Conservation (phyloP, 192 early-diverging fungal genomes). For the Backusella tarrabulga region DNA sequence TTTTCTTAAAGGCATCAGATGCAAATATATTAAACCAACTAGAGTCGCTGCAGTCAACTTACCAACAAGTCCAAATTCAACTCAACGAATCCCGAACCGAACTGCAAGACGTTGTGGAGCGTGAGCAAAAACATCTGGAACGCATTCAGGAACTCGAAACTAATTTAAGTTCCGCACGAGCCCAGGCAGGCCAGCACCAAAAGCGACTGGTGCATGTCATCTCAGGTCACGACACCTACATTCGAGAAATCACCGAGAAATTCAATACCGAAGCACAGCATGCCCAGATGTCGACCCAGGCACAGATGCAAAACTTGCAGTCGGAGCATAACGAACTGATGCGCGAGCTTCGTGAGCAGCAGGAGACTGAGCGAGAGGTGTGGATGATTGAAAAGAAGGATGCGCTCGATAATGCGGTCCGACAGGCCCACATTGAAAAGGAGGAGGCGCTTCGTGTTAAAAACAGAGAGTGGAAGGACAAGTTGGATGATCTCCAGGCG, state of each 20-base stretch:
- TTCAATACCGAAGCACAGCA: background rate
- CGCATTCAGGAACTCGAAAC: background rate
- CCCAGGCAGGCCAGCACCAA: background rate
- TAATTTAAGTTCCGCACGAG: background rate
- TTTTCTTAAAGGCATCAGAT: background rate
- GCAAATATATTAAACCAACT: background rate
- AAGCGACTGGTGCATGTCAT: background rate
- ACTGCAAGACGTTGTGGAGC: background rate
- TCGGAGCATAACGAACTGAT: conserved; percentile 9
- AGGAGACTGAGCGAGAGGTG: conserved; percentile 7
- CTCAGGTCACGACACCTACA: background rate
- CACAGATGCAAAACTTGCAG: conserved; percentile 3
- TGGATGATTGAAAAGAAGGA: conserved; percentile 15
- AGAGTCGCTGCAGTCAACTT: background rate
- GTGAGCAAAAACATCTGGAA: background rate
- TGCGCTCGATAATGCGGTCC: background rate
- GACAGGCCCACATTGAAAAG: background rate
- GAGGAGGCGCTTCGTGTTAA: background rate
- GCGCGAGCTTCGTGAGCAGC: conserved; percentile 13
- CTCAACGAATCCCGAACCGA: background rate
- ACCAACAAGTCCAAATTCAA: background rate
- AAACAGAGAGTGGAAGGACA: conserved; percentile 10
- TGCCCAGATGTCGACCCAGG: conserved; percentile 8
- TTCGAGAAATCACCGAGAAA: background rate
- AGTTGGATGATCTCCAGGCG: conserved; percentile 3